Conservation (phyloP, 257 asterid species). For the Rhazya stricta region DNA sequence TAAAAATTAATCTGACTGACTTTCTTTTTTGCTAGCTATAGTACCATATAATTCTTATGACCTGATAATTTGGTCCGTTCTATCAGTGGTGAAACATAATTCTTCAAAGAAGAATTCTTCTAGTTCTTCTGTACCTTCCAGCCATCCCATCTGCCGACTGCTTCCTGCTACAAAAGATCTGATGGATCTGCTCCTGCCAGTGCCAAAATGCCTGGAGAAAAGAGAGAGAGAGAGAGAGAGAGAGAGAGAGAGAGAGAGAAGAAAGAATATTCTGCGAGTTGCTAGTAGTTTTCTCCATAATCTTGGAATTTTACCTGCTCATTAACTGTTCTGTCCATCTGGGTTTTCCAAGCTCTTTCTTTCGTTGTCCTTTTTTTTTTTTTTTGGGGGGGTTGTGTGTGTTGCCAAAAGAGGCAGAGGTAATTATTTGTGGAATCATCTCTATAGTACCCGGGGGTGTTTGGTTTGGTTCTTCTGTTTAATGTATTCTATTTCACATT, state of each 20-base stretch:
- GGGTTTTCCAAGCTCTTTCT: neutral
- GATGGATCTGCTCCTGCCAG: neutral
- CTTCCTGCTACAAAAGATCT: too few relatives aligned
- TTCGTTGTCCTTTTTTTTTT: too few relatives aligned
- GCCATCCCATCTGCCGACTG: neutral
- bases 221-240: too few relatives aligned
- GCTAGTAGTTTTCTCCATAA: too few relatives aligned
- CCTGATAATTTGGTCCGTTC: neutral
- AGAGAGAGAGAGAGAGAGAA: too few relatives aligned
- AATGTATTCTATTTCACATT: neutral
- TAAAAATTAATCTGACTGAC: neutral
- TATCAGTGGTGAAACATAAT: neutral
- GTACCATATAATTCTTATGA: neutral
- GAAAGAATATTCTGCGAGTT: too few relatives aligned
- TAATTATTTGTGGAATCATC: neutral
- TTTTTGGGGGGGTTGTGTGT: too few relatives aligned
- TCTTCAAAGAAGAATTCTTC: neutral
- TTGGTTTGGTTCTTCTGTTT: neutral
- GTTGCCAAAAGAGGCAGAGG: neutral
- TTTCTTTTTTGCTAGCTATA: neutral
- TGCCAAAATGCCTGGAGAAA: too few relatives aligned
- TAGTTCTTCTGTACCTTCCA: neutral
- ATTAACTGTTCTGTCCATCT: neutral
- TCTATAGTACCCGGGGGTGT: neutral
- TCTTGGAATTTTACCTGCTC: too few relatives aligned